Evolutionary conservation across 331 rosid genomes (phyloP).

Genomic region (Cydonia oblonga): DNA sequence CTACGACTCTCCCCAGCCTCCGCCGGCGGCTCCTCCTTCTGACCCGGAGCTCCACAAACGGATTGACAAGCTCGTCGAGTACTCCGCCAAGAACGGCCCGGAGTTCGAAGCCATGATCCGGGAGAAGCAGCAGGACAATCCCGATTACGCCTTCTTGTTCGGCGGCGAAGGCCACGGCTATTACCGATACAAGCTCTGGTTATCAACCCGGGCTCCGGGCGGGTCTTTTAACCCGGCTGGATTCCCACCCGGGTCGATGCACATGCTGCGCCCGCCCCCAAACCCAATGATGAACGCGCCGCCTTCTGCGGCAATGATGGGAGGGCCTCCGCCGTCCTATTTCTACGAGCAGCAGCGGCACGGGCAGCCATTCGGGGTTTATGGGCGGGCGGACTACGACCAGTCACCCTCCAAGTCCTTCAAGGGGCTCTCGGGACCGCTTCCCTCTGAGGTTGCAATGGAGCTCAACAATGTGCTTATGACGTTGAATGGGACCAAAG

Average conservation of each 20-base stretch:
- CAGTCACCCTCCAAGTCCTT: conserved; percentile 64
- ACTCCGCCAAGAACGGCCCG: conserved; percentile 82
- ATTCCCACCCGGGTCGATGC: conserved; percentile 50
- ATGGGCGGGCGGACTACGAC: conserved; percentile 68
- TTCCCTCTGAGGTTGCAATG: conserved; percentile 75
- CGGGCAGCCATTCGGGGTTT: conserved; percentile 61
- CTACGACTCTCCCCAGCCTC: conserved; percentile 46
- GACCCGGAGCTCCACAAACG: conserved; percentile 94
- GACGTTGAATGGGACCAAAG: conserved; percentile 78
- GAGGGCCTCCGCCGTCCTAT: conserved; percentile 47
- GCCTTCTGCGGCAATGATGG: conserved; percentile 50
- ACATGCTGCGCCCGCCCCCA: conserved; percentile 63
- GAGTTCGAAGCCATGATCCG: conserved; percentile 95
- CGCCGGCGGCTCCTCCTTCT: conserved; percentile 61
- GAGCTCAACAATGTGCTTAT: conserved; percentile 64
- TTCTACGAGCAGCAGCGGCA: conserved; percentile 76
- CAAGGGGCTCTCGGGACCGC: conserved; percentile 73
- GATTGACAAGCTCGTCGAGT: conserved; percentile 83
- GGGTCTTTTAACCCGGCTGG: conserved; percentile 56
- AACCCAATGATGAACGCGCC: conserved; percentile 72
- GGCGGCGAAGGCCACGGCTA: conserved; percentile 94
- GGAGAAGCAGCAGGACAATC: conserved; percentile 87
- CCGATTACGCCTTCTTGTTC: conserved; percentile 77
- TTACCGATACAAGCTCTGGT: conserved; percentile 79
- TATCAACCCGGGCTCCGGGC: conserved; percentile 50